Conservation (phyloP, 345 rosid genomes). For the Viola odorata region DNA sequence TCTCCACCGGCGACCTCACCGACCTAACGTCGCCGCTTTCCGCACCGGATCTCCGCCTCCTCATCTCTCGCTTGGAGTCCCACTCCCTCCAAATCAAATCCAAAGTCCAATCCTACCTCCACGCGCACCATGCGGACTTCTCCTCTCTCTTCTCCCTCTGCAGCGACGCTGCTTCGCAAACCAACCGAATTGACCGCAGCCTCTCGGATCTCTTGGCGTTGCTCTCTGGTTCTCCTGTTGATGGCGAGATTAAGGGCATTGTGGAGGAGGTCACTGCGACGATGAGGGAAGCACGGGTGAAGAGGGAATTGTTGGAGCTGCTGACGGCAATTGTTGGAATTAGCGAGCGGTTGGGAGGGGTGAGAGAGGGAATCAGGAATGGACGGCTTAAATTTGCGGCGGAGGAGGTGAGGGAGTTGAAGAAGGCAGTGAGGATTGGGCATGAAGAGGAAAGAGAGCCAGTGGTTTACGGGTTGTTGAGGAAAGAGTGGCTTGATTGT, state of each 20-base stretch:
- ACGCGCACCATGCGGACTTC: constrained; percentile 68
- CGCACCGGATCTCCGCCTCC: constrained; percentile 98
- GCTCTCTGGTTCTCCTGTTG: constrained; percentile 60
- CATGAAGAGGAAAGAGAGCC: constrained; percentile 72
- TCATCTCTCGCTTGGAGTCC: constrained; percentile 68
- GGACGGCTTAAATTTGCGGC: constrained; percentile 69
- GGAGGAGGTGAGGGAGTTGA: constrained; percentile 66
- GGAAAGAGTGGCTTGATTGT: constrained; percentile 70
- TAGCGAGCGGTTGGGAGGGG: constrained; percentile 56
- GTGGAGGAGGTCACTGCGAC: constrained; percentile 51
- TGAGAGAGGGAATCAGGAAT: constrained; percentile 45
- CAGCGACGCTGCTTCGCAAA: constrained; percentile 53
- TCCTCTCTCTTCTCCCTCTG: constrained; percentile 73
- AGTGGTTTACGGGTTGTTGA: constrained; percentile 54
- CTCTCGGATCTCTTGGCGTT: constrained; percentile 42
- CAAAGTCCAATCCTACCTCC: constrained; percentile 76
- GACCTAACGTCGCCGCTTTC: constrained; percentile 81
- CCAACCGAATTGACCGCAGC: constrained; percentile 38
- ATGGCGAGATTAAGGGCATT: constrained; percentile 51
- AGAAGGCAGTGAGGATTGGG: constrained; percentile 55
- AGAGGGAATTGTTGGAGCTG: constrained; percentile 56
- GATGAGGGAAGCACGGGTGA: constrained; percentile 53
- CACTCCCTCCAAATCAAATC: constrained; percentile 87
- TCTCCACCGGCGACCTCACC: constrained; percentile 65
- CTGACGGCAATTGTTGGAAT: constrained; percentile 55